Percentiles rank a stretch among this genome's conserved stretches.
Conservation (phyloP, 2,329 filamentous ascomycete genomes). For the Monosporascus sp. region DNA sequence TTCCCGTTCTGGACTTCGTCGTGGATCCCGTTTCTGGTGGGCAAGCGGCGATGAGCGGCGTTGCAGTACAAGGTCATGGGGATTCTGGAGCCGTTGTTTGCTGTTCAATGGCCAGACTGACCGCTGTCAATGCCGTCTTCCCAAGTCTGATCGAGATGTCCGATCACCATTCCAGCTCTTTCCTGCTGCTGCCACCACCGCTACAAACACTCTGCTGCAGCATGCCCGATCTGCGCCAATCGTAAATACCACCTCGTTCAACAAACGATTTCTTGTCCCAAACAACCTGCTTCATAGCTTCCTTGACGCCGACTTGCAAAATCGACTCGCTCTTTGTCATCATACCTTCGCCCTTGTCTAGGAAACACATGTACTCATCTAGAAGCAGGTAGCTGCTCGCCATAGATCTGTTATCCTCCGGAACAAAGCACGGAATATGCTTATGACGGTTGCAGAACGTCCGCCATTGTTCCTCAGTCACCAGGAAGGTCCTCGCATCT, state of each 20-base stretch:
- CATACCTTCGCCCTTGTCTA: slow-evolving; percentile 36
- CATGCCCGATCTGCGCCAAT: slow-evolving; percentile 29
- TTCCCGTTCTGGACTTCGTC: no score
- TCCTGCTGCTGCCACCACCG: neutral
- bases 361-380: slow-evolving; percentile 46
- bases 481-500: slow-evolving; percentile 38
- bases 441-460: slow-evolving; percentile 40
- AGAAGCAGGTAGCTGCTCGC: slow-evolving; percentile 44
- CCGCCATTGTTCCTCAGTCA: slow-evolving; percentile 41
- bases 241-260: slow-evolving; percentile 42
- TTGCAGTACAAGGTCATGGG: no score
- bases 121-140: no score
- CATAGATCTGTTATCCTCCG: slow-evolving; percentile 47
- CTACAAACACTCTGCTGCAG: neutral
- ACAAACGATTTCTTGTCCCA: slow-evolving; percentile 42
- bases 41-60: no score
- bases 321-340: slow-evolving; percentile 29
- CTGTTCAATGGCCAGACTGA: no score
- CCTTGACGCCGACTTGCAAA: slow-evolving; percentile 41
- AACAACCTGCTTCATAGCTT: slow-evolving; percentile 37
- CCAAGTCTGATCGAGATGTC: neutral
- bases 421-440: slow-evolving; percentile 36
- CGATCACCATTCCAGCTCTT: slow-evolving; percentile 7
- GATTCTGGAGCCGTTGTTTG: no score
- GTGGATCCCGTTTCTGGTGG: no score